These are phyloP conservation scores for Scedosporium minutisporum DNA, from an alignment of 2,329 filamentous ascomycete genomes.

Conservation along the genomic window DNA sequence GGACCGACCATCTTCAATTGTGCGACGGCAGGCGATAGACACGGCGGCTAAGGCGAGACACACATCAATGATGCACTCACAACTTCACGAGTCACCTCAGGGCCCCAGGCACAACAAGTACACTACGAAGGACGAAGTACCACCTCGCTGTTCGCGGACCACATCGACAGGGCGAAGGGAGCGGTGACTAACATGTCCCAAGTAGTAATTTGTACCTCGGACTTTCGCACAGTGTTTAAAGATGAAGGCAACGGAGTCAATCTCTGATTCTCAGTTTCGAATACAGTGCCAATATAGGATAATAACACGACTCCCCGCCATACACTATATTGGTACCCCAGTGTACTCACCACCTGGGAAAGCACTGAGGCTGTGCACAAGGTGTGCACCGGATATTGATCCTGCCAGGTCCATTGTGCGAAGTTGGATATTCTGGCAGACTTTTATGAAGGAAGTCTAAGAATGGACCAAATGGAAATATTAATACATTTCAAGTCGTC, in stretches of 20 bases:
- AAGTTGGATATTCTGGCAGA: not conserved
- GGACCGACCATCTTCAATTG: no score
- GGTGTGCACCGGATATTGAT: not conserved
- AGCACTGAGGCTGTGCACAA: not conserved
- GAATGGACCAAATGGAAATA: not conserved
- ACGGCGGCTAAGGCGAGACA: not conserved
- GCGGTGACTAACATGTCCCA: not conserved
- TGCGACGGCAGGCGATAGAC: not conserved
- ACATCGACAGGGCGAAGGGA: not conserved
- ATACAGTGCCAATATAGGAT: no score
- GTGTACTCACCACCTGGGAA: not conserved
- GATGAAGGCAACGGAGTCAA: no score
- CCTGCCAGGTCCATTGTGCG: not conserved
- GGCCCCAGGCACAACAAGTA: not conserved
- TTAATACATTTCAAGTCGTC: not conserved
- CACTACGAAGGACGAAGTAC: no score
- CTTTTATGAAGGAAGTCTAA: not conserved
- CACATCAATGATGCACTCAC: not conserved
- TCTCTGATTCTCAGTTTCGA: no score
- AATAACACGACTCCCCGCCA: not conserved
- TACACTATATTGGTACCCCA: not conserved
- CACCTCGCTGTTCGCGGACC: no score
- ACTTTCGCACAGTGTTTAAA: not conserved
- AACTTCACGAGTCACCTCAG: no score
- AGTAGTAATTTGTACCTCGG: not conserved